Conservation (phyloP, 345 rosid species). For the Syzygium oleosum region DNA sequence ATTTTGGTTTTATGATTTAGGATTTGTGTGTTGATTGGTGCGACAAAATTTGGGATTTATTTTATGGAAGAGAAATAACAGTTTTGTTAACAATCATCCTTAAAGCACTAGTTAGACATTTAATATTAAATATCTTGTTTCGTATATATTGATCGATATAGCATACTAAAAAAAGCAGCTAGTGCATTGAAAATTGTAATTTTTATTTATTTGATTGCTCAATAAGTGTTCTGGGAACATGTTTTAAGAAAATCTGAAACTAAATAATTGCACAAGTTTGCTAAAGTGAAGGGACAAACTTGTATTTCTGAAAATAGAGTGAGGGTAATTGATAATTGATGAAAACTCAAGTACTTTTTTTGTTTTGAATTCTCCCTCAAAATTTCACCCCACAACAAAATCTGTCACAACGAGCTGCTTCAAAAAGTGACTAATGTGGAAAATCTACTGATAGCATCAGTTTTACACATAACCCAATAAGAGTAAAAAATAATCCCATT, state of each 20-base stretch:
- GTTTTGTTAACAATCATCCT: not conserved
- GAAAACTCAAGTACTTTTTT: not conserved
- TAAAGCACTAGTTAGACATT: not conserved
- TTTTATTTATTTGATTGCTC: not conserved
- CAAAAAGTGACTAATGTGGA: not conserved
- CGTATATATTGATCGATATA: not conserved
- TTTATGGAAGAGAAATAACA: not conserved
- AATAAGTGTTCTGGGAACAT: not conserved
- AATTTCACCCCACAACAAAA: not conserved
- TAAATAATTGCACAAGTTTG: not conserved
- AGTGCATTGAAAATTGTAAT: not conserved
- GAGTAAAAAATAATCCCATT: no score
- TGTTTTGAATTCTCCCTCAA: not conserved
- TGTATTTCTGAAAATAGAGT: not conserved
- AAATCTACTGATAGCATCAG: not conserved
- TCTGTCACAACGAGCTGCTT: not conserved
- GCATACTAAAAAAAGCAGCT: not conserved
- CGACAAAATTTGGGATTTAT: not conserved
- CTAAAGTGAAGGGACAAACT: not conserved
- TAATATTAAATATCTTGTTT: not conserved
- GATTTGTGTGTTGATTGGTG: not conserved
- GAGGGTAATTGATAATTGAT: not conserved
- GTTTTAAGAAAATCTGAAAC: not conserved
- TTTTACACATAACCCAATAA: not conserved
- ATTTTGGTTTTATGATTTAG: not conserved